Percentiles rank a stretch among this genome's conserved stretches.
These are phyloP conservation scores for Vigna angularis DNA, from an alignment of 306 rosid species.

Conservation along the genomic window DNA sequence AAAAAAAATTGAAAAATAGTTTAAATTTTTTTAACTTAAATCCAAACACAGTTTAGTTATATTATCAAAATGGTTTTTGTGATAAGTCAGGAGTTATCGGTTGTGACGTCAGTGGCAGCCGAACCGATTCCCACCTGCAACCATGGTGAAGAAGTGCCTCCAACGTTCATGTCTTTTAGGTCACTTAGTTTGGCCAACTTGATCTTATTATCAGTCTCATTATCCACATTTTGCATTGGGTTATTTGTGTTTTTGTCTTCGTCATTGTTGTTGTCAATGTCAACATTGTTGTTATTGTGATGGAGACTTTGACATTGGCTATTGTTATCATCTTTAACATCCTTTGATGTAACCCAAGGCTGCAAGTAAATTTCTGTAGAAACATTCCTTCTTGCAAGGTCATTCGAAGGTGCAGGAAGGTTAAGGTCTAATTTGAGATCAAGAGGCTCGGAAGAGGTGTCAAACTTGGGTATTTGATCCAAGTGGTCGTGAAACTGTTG, in stretches of 20 bases:
- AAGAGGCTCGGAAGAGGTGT: slow-evolving; percentile 55
- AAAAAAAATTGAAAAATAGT: no score
- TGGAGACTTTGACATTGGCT: slow-evolving; percentile 43
- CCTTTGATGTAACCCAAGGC: slow-evolving; percentile 58
- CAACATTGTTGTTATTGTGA: slow-evolving; percentile 16
- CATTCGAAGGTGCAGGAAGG: slow-evolving; percentile 68
- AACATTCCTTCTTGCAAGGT: slow-evolving; percentile 40
- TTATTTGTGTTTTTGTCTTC: slow-evolving; percentile 47
- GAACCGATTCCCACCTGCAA: slow-evolving; percentile 93
- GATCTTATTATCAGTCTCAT: slow-evolving; percentile 78
- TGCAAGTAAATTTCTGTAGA: slow-evolving; percentile 66
- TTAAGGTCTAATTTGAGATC: slow-evolving; percentile 88
- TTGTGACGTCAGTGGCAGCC: slow-evolving; percentile 64
- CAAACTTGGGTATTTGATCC: slow-evolving; percentile 60
- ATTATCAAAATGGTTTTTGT: slow-evolving; percentile 17
- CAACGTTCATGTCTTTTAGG: slow-evolving; percentile 69
- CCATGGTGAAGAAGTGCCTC: slow-evolving; percentile 86
- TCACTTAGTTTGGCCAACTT: slow-evolving; percentile 90
- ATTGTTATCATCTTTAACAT: slow-evolving; percentile 43
- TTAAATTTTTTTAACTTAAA: no score
- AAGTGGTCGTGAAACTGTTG: slow-evolving; percentile 72
- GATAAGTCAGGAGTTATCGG: slow-evolving; percentile 51
- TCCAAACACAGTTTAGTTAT: no score
- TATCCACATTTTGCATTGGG: slow-evolving; percentile 58
- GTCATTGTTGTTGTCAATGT: slow-evolving; percentile 42